These are phyloP conservation scores for Coemansia sp. DNA, from an alignment of 192 early-diverging fungal genomes.

Conservation along the genomic window DNA sequence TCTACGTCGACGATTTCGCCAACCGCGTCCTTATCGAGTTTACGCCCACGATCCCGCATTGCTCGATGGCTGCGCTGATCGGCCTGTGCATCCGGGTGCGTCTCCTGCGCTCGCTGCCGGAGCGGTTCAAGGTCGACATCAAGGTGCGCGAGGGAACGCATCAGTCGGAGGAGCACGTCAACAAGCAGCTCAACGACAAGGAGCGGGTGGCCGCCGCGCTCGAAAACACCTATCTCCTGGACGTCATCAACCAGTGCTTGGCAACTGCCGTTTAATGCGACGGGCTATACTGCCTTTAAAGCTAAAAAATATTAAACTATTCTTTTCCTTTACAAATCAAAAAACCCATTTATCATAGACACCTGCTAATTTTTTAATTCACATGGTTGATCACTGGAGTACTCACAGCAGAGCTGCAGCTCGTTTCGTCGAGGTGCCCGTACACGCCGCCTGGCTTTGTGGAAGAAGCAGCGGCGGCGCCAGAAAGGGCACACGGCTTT, in stretches of 20 bases:
- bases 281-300: too few species aligned
- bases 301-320: not conserved
- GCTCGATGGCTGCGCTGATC: slow-evolving; percentile 98
- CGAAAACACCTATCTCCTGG: slow-evolving; percentile 89
- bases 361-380: slow-evolving; percentile 10
- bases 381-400: slow-evolving; percentile 39
- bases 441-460: not conserved
- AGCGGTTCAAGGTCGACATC: slow-evolving; percentile 93
- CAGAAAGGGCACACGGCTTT: not conserved
- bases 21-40: slow-evolving; percentile 79
- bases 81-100: slow-evolving; percentile 95
- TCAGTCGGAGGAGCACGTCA: slow-evolving; percentile 92
- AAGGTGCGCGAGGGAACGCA: slow-evolving; percentile 88
- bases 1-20: slow-evolving; percentile 69
- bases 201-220: slow-evolving; percentile 97
- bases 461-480: not conserved
- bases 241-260: slow-evolving; percentile 92
- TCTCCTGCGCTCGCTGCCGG: slow-evolving; percentile 80
- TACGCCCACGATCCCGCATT: slow-evolving; percentile 97
- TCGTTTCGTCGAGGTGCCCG: slow-evolving; percentile 8
- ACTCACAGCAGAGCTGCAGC: slow-evolving; percentile 27
- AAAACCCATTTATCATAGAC: too few species aligned
- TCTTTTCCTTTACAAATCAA: too few species aligned
- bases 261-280: slow-evolving; percentile 49
- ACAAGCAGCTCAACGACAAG: slow-evolving; percentile 99